These are phyloP conservation scores for Prunus davidiana DNA, from an alignment of 306 rosid genomes.

Conservation along the genomic window DNA sequence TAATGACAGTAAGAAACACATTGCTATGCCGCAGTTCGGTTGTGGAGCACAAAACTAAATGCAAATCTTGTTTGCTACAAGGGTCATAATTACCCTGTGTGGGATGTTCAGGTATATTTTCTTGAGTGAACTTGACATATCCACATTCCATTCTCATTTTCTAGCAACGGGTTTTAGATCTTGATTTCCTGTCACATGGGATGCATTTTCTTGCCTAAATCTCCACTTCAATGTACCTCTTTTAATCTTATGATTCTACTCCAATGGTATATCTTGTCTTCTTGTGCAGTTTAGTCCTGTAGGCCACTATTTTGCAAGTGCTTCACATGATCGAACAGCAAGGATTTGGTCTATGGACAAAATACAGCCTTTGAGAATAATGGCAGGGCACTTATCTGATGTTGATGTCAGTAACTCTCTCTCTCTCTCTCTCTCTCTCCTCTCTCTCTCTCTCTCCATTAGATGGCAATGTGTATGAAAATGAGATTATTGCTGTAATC, in stretches of 20 bases:
- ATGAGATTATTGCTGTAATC: no score
- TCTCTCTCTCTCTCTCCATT: not conserved
- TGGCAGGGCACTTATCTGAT: slow-evolving; percentile 98
- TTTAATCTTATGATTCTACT: not conserved
- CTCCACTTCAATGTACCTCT: not conserved
- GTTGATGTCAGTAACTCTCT: slow-evolving; percentile 77
- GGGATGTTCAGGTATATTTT: slow-evolving; percentile 92
- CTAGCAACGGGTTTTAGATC: not conserved
- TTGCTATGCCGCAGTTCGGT: slow-evolving; percentile 63
- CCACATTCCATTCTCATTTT: not conserved
- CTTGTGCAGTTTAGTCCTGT: slow-evolving; percentile 87
- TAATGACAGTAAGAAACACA: slow-evolving; percentile 8
- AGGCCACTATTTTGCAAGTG: slow-evolving; percentile 95
- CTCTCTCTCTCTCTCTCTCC: slow-evolving; percentile 22
- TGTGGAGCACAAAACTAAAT: slow-evolving; percentile 86
- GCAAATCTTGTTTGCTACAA: slow-evolving; percentile 96
- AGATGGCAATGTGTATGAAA: no score
- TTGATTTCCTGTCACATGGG: not conserved
- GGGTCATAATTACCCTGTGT: slow-evolving; percentile 98
- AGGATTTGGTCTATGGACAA: slow-evolving; percentile 95
- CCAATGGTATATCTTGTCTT: slow-evolving; percentile 13
- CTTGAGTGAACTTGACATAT: slow-evolving; percentile 13
- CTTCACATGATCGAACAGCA: slow-evolving; percentile 97
- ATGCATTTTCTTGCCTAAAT: slow-evolving; percentile 1
- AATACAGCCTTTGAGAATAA: slow-evolving; percentile 86